Evolutionary conservation across 2,329 filamentous ascomycete genomes (phyloP), one percentile per base, ranked within the genome.

Genomic region (Trichoderma endophyticum): DNA sequence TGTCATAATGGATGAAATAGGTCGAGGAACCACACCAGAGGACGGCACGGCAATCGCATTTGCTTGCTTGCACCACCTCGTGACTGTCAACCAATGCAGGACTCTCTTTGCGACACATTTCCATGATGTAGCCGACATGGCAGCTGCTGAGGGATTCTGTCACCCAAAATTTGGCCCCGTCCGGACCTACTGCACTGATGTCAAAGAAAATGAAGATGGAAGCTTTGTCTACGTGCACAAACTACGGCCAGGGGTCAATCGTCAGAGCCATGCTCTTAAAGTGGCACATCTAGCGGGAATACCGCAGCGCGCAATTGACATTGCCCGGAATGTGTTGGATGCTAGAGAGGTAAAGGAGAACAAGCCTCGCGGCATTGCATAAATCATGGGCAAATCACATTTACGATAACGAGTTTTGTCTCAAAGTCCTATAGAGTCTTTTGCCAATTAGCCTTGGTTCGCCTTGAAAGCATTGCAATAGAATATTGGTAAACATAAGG

Each of bases 1-100:
- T 77, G 95, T 96, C 73, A 95, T 99, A 80, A 98, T 99, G 95
- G 96, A 99, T 80, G 96, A 99, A 84, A 93, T 99, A 48, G 96
- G 96, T 0, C 88, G 96, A 62, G 96, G 96, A 9, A 99, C 97
- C 0, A 97, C 96, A 24, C 94, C 95, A 0, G 92, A 95, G 77
- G 96, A 98, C 80, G 96, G 96, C 3, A 88, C 92, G 2, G 96
- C 96, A 1, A 92, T 99, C 1, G 94, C 94, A 0, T 98, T 92
- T 80, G 96, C 95, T 1, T 94, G 92, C 77, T 84, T 99, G 64
- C 89, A 95, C 78, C 94, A 98, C 80, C 84, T 99, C 18, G 91
- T 93, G 76, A 86, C 90, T 63, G 84, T 92, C 26, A 98, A 96
- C 79, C 86, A 86, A 78, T 94, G 92, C 79, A 89, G 96, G 15